phyloP scores from a whole-genome alignment of 208 protist species.

The Jaenimonas drosophilae region DNA sequence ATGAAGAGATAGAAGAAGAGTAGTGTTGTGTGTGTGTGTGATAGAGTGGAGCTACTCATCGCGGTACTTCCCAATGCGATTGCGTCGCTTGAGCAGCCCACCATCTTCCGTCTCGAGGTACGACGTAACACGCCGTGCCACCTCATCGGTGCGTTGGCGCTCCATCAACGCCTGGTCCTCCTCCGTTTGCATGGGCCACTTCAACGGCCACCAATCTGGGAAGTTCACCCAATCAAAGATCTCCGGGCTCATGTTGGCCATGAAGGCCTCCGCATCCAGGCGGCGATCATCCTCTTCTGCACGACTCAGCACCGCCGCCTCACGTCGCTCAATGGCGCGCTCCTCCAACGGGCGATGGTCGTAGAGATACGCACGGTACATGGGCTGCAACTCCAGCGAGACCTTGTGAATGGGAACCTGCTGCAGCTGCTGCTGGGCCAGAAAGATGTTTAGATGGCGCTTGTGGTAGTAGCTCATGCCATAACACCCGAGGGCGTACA shows the following conservation, averaged over 20 bases:
- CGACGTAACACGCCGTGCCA: conserved; percentile 49
- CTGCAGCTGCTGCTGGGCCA: conserved; percentile 61
- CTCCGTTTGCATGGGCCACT: conserved; percentile 65
- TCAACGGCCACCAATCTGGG: conserved; percentile 85
- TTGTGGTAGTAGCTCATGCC: conserved; percentile 67
- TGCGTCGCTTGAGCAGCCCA: conserved; percentile 64
- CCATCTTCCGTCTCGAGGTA: conserved; percentile 72
- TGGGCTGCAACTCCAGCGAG: conserved; percentile 73
- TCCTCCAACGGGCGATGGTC: conserved; percentile 81
- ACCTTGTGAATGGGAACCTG: conserved; percentile 78
- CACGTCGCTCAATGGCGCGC: conserved; percentile 21
- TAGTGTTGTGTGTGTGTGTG: neutral
- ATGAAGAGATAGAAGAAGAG: conserved; percentile 5
- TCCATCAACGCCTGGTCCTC: conserved; percentile 67
- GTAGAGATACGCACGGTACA: conserved; percentile 76
- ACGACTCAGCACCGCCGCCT: conserved; percentile 43
- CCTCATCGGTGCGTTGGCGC: conserved; percentile 64
- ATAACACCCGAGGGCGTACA: conserved; percentile 69
- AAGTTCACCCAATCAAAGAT: conserved; percentile 85
- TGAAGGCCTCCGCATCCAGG: conserved; percentile 63
- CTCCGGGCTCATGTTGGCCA: conserved; percentile 80
- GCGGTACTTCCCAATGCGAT: conserved; percentile 48
- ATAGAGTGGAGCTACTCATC: conserved; percentile 21
- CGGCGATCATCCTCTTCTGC: conserved; percentile 33
- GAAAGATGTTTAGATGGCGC: conserved; percentile 48